These are phyloP conservation scores for Linnemannia exigua DNA, from an alignment of 192 early-diverging fungal genomes.

Conservation along the genomic window DNA sequence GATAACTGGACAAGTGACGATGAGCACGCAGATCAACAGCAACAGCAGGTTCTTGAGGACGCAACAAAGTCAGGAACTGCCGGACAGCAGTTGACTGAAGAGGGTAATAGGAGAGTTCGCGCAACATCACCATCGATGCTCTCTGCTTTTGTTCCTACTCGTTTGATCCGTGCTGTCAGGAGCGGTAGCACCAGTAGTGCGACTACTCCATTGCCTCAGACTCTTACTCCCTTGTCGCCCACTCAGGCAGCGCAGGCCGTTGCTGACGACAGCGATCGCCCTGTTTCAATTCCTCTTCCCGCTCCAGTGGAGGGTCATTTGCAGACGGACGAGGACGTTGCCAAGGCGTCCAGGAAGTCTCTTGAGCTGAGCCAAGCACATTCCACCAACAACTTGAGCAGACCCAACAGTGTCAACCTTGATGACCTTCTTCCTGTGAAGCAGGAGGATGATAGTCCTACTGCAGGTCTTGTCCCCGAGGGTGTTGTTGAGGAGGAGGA, in stretches of 20 bases:
- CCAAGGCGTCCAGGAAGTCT: conserved; percentile 9
- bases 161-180: conserved; percentile 47
- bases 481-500: conserved; percentile 39
- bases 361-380: background rate
- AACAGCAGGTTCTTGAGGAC: background rate
- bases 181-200: conserved; percentile 35
- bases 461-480: conserved; percentile 18
- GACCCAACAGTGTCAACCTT: conserved; percentile 21
- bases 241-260: background rate
- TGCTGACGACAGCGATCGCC: conserved; percentile 10
- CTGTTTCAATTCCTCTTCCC: conserved; percentile 17
- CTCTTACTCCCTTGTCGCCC: background rate
- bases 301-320: conserved; percentile 11
- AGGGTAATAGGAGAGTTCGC: conserved; percentile 11
- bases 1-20: conserved; percentile 42
- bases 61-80: background rate
- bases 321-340: conserved; percentile 26
- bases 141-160: conserved; percentile 42
- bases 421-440: conserved; percentile 33
- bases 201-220: background rate
- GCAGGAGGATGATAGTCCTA: conserved; percentile 33
- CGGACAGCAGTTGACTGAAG: conserved; percentile 14
- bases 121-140: conserved; percentile 49
- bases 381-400: background rate
- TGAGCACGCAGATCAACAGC: conserved; percentile 19